A percentile compares a stretch with the other conserved stretches of the same genome.
phyloP scores from a whole-genome alignment of 352 stramenopile genomes.

The Phytopythium ostracodes region DNA sequence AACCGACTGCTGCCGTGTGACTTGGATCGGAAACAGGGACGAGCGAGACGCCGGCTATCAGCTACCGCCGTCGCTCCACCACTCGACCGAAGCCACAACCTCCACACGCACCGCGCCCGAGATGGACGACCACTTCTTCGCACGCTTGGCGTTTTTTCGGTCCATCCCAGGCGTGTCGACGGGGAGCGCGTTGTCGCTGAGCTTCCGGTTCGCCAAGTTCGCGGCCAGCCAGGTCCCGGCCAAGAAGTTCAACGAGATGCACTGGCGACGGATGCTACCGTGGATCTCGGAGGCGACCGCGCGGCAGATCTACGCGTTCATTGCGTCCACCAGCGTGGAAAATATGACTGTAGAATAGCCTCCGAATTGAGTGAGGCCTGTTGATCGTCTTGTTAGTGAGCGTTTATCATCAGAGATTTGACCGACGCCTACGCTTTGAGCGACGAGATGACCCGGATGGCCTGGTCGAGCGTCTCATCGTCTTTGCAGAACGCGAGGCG shows the following conservation, averaged over 20 bases:
- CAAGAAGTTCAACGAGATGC: slow-evolving; percentile 81
- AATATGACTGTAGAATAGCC: slow-evolving; percentile 3
- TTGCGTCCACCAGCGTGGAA: slow-evolving; percentile 22
- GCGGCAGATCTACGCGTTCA: slow-evolving; percentile 41
- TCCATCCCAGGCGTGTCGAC: slow-evolving; percentile 42
- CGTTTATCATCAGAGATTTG: no score
- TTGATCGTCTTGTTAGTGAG: background rate
- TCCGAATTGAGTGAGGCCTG: background rate
- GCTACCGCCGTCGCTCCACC: slow-evolving; percentile 11
- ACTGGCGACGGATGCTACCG: slow-evolving; percentile 83
- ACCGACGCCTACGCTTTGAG: slow-evolving; percentile 30
- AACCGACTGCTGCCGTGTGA: background rate
- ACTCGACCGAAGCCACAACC: background rate
- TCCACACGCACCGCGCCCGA: background rate
- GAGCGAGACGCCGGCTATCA: slow-evolving; percentile 36
- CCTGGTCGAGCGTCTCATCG: slow-evolving; percentile 90
- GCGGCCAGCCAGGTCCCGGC: slow-evolving; percentile 50
- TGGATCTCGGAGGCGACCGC: slow-evolving; percentile 64
- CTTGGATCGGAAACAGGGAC: slow-evolving; percentile 7
- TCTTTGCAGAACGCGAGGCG: slow-evolving; percentile 97
- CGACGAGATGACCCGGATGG: slow-evolving; percentile 75
- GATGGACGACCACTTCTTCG: slow-evolving; percentile 46
- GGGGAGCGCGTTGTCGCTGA: slow-evolving; percentile 63
- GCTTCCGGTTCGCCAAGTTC: slow-evolving; percentile 77
- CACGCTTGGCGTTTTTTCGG: slow-evolving; percentile 57